A percentile compares a stretch with the other conserved stretches of the same genome.
Evolutionary conservation across 1,284 basidiomycete genomes (phyloP).

Genomic region (Ceratobasidium sp.): DNA sequence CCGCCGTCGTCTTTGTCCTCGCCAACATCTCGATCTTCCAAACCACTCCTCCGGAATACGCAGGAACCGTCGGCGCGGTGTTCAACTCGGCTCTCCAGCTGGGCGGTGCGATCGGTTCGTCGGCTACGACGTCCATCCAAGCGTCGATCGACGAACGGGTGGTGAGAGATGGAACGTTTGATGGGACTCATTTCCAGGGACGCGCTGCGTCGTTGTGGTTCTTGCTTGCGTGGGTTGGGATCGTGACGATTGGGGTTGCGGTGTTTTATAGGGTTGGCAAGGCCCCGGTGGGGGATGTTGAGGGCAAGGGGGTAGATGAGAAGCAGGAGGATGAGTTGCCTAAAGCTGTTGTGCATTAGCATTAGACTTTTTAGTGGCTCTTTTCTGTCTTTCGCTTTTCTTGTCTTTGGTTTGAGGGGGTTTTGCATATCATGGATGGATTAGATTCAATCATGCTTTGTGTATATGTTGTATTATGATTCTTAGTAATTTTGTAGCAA

Average conservation of each 20-base stretch:
- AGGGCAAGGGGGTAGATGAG: slow-evolving; percentile 23
- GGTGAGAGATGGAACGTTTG: slow-evolving; percentile 34
- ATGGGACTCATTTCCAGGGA: slow-evolving; percentile 46
- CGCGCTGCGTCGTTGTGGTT: slow-evolving; percentile 49
- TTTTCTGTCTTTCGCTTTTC: not conserved
- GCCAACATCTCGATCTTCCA: slow-evolving; percentile 46
- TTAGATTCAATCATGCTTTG: too few species aligned
- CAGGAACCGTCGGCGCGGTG: slow-evolving; percentile 50
- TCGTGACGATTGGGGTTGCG: slow-evolving; percentile 45
- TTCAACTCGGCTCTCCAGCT: slow-evolving; percentile 51
- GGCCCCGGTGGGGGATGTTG: slow-evolving; percentile 1
- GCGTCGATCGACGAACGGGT: slow-evolving; percentile 45
- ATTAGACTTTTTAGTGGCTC: too few species aligned
- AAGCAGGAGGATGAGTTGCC: not conserved
- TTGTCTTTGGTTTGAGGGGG: not conserved
- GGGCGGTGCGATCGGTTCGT: slow-evolving; percentile 48
- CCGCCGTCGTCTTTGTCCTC: slow-evolving; percentile 41
- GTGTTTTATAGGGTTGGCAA: slow-evolving; percentile 45
- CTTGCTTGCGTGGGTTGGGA: slow-evolving; percentile 45
- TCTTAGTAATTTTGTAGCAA: too few species aligned
- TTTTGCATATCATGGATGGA: too few species aligned
- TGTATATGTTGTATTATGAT: too few species aligned
- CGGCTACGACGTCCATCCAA: slow-evolving; percentile 48
- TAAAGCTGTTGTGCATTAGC: slow-evolving; percentile 21
- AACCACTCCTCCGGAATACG: slow-evolving; percentile 46